phyloP scores from a whole-genome alignment of 192 early-diverging fungal species.

The Kappamyces sp. region DNA sequence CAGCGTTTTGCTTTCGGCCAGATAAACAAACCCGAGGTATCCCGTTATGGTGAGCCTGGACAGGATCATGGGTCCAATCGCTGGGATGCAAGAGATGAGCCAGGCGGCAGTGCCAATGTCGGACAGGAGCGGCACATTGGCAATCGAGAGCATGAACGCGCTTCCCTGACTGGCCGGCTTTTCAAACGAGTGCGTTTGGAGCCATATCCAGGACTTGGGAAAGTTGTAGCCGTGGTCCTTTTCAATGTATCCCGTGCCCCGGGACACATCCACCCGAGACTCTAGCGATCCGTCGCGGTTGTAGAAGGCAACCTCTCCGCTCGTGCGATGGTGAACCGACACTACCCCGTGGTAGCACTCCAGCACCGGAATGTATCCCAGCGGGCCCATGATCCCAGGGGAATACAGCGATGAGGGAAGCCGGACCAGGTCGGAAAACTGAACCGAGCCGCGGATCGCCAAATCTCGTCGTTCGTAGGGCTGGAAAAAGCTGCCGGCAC shows the following conservation, averaged over 20 bases:
- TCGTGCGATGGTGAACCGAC: slow-evolving; percentile 26
- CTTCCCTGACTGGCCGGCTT: slow-evolving; percentile 20
- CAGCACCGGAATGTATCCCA: slow-evolving; percentile 37
- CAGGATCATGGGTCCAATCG: slow-evolving; percentile 12
- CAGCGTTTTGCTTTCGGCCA: slow-evolving; percentile 27
- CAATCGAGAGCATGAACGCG: slow-evolving; percentile 3
- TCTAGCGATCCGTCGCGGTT: slow-evolving; percentile 1
- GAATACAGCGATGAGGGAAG: slow-evolving; percentile 19
- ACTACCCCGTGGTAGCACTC: slow-evolving; percentile 48
- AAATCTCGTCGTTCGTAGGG: slow-evolving; percentile 3
- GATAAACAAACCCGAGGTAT: slow-evolving; percentile 26
- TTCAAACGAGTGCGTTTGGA: slow-evolving; percentile 36
- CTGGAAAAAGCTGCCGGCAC: background rate
- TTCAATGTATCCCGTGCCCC: slow-evolving; percentile 37
- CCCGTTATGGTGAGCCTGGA: slow-evolving; percentile 21
- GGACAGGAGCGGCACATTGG: slow-evolving; percentile 14
- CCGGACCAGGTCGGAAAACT: slow-evolving; percentile 18
- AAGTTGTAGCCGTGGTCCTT: slow-evolving; percentile 50
- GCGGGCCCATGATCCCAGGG: slow-evolving; percentile 39
- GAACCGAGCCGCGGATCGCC: background rate
- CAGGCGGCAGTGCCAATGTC: slow-evolving; percentile 21
- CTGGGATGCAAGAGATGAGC: background rate
- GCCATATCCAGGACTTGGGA: slow-evolving; percentile 47
- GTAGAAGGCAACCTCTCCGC: slow-evolving; percentile 22
- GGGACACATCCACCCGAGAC: slow-evolving; percentile 19